phyloP scores from a whole-genome alignment of 192 early-diverging fungal species.

The Backusella luteola region DNA sequence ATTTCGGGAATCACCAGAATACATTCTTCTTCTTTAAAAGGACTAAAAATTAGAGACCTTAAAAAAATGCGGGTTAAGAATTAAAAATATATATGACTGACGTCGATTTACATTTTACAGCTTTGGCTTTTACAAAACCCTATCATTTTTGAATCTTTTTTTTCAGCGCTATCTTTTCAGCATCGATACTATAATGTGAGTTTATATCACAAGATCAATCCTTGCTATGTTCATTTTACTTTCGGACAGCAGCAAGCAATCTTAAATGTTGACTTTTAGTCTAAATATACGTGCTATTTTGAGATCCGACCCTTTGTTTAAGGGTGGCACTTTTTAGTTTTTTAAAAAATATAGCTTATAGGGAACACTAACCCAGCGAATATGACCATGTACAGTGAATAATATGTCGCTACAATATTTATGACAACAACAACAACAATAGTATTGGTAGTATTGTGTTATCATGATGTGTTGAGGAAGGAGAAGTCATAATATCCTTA shows the following conservation, averaged over 20 bases:
- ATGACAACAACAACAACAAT: too few relatives aligned
- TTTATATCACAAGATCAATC: not conserved
- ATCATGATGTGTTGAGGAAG: too few relatives aligned
- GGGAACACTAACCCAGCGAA: too few relatives aligned
- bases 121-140: not conserved
- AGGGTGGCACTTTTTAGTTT: too few relatives aligned
- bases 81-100: not conserved
- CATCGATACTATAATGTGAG: too few relatives aligned
- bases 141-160: too few relatives aligned
- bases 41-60: not conserved
- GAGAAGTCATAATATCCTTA: too few relatives aligned
- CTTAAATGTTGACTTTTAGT: not conserved
- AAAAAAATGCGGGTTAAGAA: not conserved
- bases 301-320: not conserved
- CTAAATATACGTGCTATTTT: not conserved
- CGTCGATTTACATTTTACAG: not conserved
- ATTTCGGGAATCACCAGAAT: conserved; percentile 11
- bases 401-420: too few relatives aligned
- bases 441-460: too few relatives aligned
- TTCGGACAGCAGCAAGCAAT: not conserved
- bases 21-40: conserved; percentile 1
- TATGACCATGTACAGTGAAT: too few relatives aligned
- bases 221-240: not conserved
- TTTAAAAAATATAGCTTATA: too few relatives aligned
- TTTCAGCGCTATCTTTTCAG: not conserved